Evolutionary conservation across 805 yeast genomes (phyloP), one percentile per base, ranked within the genome.

Genomic region (Candida maesae): DNA sequence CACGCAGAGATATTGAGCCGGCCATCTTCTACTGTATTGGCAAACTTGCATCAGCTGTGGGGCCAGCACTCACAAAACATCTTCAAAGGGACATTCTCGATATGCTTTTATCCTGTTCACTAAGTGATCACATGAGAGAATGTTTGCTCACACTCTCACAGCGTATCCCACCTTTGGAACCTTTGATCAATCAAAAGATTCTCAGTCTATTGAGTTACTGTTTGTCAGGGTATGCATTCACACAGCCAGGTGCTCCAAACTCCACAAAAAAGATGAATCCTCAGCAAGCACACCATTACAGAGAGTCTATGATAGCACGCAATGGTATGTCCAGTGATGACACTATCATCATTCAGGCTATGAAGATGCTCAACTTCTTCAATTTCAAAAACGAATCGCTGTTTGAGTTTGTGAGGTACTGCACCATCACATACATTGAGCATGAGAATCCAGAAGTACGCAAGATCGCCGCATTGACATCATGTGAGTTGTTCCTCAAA

Each of bases 11-110:
- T 36, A 79, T 84, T 33, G 95, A 87, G 50, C 83, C 86, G 0
- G 89, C 95, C 1, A 77, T 91, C 16, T 91, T 90, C 55, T 86
- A 84, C 52, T 93, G 98, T 59, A 73, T 91, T 33, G 87, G 95
- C 0, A 84, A 87, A 63, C 65, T 93, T 27, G 90, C 96, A 0
- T 73, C 74, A 19, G 91, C 98, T 0, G 87, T 91, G 13, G 97
- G 97, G 0, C 95, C 96, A 11, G 95, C 96, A 0, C 68, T 91
- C 41, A 86, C 96, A 0, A 93, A 91, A 56, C 89, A 87, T 58
- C 66, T 93, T 41, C 90, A 88, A 49, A 75, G 82, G 46, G 95
- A 87, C 53, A 73, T 91, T 17, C 65, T 91, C 38, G 90, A 84
- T 50, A 71, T 85, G 63, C 75, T 91, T 65, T 72, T 91, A 52